Evolutionary conservation across 208 protist genomes (phyloP), one percentile per base, ranked within the genome.

Genomic region (Strigomonas culicis): DNA sequence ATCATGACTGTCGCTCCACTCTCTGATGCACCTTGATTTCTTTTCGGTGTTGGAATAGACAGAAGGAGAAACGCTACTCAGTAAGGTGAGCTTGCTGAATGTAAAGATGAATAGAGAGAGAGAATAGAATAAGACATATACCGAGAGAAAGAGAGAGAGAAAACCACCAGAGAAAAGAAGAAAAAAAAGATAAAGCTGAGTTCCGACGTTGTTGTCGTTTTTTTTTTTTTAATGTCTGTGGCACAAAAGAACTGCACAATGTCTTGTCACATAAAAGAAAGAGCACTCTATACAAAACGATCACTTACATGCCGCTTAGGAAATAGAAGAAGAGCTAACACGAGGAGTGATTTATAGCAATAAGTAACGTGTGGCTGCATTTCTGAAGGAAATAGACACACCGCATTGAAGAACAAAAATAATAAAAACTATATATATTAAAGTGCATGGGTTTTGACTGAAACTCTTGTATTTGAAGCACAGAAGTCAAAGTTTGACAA

Each of bases 1-100:
- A 93, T 62, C 86, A 93, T 93, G 6, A 30, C 30, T n/a, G 19
- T 21, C 4, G 17, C 44, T 28, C 30, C 21, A 55, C 13, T 34
- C 7, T 22, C 11, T 4, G 10, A 21, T 32, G 4, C 11, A 28
- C 43, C 21, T 56, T 28, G n/a, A 57, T 13, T 13, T 13, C 6
- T 36, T 3, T 46, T 30, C 13, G 46, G 4, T 30, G 7, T 4
- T 51, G 43, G 19, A 15, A 24, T 6, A 11, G 24, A n/a, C 8
- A 41, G 36, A 41, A 41, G 13, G 36, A 13, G 36, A 17, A 41
- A 41, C 6, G 13, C 8, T 41, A 41, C 13, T 41, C 8, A 41
- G 13, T 41, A 13, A 41, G 8, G 6, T 41, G 36, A 17, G 36
- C 13, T 34, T n/a, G 24, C 13, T n/a, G n/a, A n/a, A n/a, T n/a